Percentiles rank a stretch among this genome's conserved stretches.
Evolutionary conservation across 352 stramenopile genomes (phyloP).

Genomic region (Globisporangium mamillatum): DNA sequence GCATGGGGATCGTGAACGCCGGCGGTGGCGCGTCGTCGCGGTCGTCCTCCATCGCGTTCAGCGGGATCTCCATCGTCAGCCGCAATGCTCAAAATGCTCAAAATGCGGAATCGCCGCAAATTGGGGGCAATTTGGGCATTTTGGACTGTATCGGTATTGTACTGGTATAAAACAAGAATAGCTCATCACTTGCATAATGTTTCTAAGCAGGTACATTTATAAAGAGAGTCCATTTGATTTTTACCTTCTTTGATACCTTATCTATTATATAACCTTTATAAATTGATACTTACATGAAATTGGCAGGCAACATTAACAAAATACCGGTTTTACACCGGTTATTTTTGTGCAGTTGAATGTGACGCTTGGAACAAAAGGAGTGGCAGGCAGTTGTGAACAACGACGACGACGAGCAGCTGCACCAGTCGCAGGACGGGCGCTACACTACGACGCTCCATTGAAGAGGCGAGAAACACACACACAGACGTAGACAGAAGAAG

Average conservation of each 20-base stretch:
- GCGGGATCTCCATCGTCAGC: constrained; percentile 44
- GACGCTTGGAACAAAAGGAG: constrained; percentile 12
- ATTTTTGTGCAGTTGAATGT: not conserved
- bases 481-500: not conserved
- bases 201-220: not conserved
- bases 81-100: not conserved
- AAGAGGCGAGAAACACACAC: not conserved
- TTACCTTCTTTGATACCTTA: not conserved
- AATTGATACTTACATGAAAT: not conserved
- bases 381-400: constrained; percentile 17
- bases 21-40: constrained; percentile 17
- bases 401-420: not conserved
- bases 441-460: not conserved
- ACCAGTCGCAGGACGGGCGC: not conserved
- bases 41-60: constrained; percentile 42
- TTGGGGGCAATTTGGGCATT: no score
- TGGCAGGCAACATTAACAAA: not conserved
- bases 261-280: not conserved
- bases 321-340: not conserved
- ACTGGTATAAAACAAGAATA: not conserved
- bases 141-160: not conserved
- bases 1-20: constrained; percentile 30
- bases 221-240: no score
- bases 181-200: not conserved
- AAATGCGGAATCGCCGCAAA: constrained; percentile 1